Percentiles rank a stretch among this genome's conserved stretches.
phyloP scores from a whole-genome alignment of 2,329 filamentous ascomycete genomes.

The Colletotrichum sp. region DNA sequence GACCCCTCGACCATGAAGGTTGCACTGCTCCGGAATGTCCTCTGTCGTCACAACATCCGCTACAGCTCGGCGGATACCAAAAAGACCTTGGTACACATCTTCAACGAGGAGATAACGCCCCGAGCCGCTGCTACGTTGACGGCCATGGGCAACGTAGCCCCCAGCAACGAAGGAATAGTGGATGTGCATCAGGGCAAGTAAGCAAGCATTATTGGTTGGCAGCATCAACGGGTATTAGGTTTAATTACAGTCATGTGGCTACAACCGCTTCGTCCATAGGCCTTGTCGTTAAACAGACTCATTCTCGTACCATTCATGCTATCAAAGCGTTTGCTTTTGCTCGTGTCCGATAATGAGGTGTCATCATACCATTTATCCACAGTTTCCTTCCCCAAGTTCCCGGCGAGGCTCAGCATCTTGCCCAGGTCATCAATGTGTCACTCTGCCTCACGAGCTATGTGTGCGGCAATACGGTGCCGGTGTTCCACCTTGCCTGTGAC shows the following conservation, averaged over 20 bases:
- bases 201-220: neutral
- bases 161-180: neutral
- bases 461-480: no score
- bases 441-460: no score
- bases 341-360: neutral
- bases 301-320: neutral
- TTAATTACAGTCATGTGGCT: neutral
- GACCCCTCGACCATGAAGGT: neutral
- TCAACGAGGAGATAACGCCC: neutral
- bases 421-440: no score
- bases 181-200: neutral
- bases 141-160: neutral
- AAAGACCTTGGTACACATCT: neutral
- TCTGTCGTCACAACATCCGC: neutral
- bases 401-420: rapidly evolving
- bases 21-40: neutral
- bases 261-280: neutral
- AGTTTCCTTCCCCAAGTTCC: no score
- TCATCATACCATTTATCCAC: no score
- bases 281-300: neutral
- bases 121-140: neutral
- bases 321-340: neutral
- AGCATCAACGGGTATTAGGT: neutral
- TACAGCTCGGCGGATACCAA: neutral
- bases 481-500: no score